These are phyloP conservation scores for Leucosporidium creatinivorum DNA, from an alignment of 768 basidiomycete species.

Conservation along the genomic window DNA sequence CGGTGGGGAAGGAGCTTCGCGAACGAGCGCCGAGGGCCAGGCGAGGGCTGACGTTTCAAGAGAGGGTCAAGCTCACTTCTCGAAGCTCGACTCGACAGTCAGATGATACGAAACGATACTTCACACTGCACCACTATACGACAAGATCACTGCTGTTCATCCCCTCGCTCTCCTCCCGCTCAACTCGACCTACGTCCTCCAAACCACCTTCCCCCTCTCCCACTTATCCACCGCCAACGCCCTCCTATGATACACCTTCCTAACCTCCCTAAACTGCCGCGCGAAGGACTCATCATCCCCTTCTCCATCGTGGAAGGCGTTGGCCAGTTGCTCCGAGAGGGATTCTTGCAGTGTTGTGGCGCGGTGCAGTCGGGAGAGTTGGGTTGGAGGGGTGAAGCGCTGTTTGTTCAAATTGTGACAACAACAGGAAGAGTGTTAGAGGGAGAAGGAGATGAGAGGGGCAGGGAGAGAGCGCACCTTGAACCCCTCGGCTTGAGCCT, in stretches of 20 bases:
- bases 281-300: constrained; percentile 63
- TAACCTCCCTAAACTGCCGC: constrained; percentile 71
- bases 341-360: constrained; percentile 87
- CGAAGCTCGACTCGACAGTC: no score
- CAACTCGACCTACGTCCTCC: no score
- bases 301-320: constrained; percentile 60
- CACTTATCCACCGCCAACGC: constrained; percentile 84
- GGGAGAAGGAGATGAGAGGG: neutral
- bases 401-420: constrained; percentile 40
- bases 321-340: constrained; percentile 71
- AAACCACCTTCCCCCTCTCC: constrained; percentile 67
- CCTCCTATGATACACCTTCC: constrained; percentile 89
- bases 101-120: no score
- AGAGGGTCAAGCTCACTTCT: no score
- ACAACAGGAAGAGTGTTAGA: neutral
- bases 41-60: no score
- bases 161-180: no score
- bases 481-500: constrained; percentile 79
- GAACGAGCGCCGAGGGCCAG: no score
- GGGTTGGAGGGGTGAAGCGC: constrained; percentile 80
- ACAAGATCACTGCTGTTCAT: no score
- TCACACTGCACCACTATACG: no score
- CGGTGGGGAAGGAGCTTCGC: no score
- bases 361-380: constrained; percentile 77
- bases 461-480: constrained; percentile 52